Evolutionary conservation across 768 basidiomycete species (phyloP), one percentile per base, ranked within the genome.

Genomic region (Gautieria morchelliformis): DNA sequence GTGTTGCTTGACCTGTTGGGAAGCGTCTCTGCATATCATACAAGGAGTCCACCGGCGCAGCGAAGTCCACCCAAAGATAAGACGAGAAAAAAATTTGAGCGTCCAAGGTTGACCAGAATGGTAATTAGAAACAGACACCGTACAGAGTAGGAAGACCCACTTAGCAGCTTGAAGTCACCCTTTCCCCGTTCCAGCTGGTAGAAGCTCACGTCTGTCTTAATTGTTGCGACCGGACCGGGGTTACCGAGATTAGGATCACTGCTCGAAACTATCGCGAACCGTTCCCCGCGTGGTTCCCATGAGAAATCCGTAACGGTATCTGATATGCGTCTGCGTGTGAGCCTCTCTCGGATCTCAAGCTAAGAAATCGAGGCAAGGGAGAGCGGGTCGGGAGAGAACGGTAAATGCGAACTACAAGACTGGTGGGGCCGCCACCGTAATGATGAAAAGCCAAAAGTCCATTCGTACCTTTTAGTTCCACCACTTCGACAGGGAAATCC

Each of bases 211-310:
- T 93, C 90, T 48, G 94, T 98, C 75, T 95, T 96, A 74, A 94
- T 84, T n/a, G 91, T 91, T 61, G 89, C 80, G 59, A 93, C 95
- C 42, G 91, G 89, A 4, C 84, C 89, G 56, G 89, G 82, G 69
- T 90, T 93, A 47, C 89, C 90, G 35, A 92, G 78, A 70, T 95
- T 96, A 49, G 94, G 92, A 68, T 99, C 96, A 69, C 75, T 89
- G 60, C 89, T 93, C 4, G 93, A 90, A 55, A 98, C 88, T 61
- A 98, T 92, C 44, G 90, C 92, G 72, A 98, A 99, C 35, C 96
- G 86, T 66, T 91, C 87, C 60, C 95, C 93, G 69, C 87, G 87
- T n/a, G 96, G 95, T 70, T 98, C 96, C 96, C 96, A 98, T 47
- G 93, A 92, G 70, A 99, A 98, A 65, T 95, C 93, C 53, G 85